These are phyloP conservation scores for Paxillus ammoniavirescens DNA, from an alignment of 768 basidiomycete genomes.

Conservation along the genomic window DNA sequence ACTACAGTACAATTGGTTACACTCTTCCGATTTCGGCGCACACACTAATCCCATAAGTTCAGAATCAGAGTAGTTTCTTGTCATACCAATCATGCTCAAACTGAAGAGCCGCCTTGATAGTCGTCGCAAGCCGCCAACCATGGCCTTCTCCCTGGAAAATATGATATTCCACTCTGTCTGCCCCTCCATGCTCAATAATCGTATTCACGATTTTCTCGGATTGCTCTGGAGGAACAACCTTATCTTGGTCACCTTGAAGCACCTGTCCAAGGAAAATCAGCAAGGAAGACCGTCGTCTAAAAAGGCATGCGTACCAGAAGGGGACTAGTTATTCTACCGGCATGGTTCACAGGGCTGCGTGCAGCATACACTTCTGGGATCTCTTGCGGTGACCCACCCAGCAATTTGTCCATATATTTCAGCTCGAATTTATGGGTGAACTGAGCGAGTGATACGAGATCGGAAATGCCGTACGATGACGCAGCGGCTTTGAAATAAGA, in stretches of 20 bases:
- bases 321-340: conserved; percentile 58
- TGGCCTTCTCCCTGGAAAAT: conserved; percentile 47
- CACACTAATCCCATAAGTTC: too few relatives aligned
- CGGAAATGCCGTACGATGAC: conserved; percentile 67
- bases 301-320: conserved; percentile 48
- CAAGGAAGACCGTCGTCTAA: background rate
- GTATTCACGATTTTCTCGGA: conserved; percentile 37
- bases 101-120: conserved; percentile 35
- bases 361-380: conserved; percentile 57
- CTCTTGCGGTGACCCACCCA: conserved; percentile 57
- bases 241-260: conserved; percentile 64
- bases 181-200: conserved; percentile 18
- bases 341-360: conserved; percentile 63
- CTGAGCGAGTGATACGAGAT: conserved; percentile 52
- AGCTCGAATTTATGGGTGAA: conserved; percentile 76
- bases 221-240: conserved; percentile 67
- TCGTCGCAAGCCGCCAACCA: conserved; percentile 36
- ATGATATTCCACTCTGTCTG: conserved; percentile 33
- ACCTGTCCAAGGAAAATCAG: conserved; percentile 41
- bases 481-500: conserved; percentile 59
- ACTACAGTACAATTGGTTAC: background rate
- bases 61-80: conserved; percentile 2
- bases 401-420: conserved; percentile 53
- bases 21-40: too few relatives aligned
- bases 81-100: conserved; percentile 38